Evolutionary conservation across 176 grass and related monocot species (phyloP).

Genomic region (Poa pratensis): DNA sequence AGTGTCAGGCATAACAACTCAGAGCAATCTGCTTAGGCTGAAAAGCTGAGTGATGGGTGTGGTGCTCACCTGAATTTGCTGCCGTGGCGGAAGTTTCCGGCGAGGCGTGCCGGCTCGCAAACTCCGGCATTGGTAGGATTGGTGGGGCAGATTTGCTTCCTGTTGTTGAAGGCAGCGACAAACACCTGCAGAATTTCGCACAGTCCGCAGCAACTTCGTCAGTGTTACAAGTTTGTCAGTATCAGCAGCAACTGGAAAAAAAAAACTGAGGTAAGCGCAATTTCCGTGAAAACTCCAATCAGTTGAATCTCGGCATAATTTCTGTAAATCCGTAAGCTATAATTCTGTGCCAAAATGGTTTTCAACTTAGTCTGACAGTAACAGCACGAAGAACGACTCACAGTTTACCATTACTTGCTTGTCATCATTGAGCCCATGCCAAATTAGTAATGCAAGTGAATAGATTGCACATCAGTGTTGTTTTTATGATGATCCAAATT

Average conservation of each 20-base stretch:
- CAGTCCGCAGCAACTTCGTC: neutral
- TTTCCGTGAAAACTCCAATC: neutral
- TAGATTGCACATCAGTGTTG: constrained; percentile 10
- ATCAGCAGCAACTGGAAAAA: neutral
- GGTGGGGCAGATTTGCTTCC: constrained; percentile 80
- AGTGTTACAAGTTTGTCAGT: neutral
- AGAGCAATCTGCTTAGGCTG: neutral
- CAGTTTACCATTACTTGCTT: neutral
- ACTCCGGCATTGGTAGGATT: constrained; percentile 32
- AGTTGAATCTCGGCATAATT: neutral
- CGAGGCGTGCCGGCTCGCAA: constrained; percentile 32
- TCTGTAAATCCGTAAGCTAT: neutral
- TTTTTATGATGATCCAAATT: too few relatives aligned
- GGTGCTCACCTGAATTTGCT: constrained; percentile 78
- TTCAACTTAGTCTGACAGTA: neutral
- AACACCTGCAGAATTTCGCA: constrained; percentile 71
- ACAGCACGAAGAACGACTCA: neutral
- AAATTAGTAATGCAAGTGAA: constrained; percentile 1
- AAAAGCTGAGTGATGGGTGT: neutral
- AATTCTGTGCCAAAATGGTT: neutral
- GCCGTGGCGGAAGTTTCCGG: constrained; percentile 45
- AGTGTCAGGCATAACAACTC: neutral
- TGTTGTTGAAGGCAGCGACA: constrained; percentile 80
- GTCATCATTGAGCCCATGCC: neutral
- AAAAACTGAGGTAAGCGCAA: neutral